Percentiles rank a stretch among this genome's conserved stretches.
phyloP scores from a whole-genome alignment of 148 eudicot species.

The Limonium bicolor region DNA sequence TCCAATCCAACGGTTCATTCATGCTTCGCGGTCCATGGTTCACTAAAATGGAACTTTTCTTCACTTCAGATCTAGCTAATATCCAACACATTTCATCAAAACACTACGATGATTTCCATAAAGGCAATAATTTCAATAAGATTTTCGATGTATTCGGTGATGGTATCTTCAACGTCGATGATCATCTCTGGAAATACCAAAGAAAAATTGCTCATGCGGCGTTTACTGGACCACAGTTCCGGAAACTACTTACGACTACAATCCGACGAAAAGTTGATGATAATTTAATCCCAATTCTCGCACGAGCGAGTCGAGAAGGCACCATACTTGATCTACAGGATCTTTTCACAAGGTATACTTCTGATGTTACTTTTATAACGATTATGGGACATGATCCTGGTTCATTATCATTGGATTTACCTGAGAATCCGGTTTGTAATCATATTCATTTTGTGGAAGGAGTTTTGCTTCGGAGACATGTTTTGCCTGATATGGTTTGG shows the following conservation, averaged over 20 bases:
- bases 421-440: conserved; percentile 14
- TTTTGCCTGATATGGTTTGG: conserved; percentile 30
- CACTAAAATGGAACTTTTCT: conserved; percentile 20
- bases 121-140: conserved; percentile 17
- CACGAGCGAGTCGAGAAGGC: not conserved
- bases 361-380: conserved; percentile 8
- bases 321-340: conserved; percentile 25
- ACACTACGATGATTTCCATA: conserved; percentile 19
- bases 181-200: conserved; percentile 16
- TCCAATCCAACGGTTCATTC: conserved; percentile 11
- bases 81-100: conserved; percentile 20
- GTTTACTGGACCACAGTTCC: conserved; percentile 9
- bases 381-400: conserved; percentile 34
- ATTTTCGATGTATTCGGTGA: conserved; percentile 26
- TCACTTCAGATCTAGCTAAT: conserved; percentile 15
- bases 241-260: conserved; percentile 2
- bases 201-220: conserved; percentile 9
- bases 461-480: conserved; percentile 21
- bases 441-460: conserved; percentile 35
- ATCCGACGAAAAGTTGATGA: conserved; percentile 11
- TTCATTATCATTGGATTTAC: conserved; percentile 20
- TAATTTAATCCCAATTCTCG: conserved; percentile 17
- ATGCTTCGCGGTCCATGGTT: conserved; percentile 27
- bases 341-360: conserved; percentile 17
- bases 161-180: conserved; percentile 26